Base-by-base conservation (phyloP, 805 yeast species). In the Teunomyces barrocoloradensis region DNA sequence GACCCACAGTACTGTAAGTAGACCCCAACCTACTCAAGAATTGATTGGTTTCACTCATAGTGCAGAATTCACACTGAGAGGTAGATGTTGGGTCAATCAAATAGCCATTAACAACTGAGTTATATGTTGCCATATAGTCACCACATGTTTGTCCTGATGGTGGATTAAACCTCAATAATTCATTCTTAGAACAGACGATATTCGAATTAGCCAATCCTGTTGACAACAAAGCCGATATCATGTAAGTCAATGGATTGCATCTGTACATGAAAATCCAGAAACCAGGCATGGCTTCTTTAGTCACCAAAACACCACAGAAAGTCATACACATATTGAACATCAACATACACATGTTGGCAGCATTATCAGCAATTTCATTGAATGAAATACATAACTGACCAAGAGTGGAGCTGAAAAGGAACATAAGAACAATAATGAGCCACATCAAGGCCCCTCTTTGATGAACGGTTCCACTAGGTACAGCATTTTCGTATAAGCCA, bases 31-130 rank as follows among this genome's bases (percentile, higher is more conserved):
- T 44, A 0, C 62, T 66, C 64, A 89, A 78, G 64, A 71, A 89
- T 3, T 68, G 73, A 63, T 87, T 81, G 18, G 92, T 86, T n/a
- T 61, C 55, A 10, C 67, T 54, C 55, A 79, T 70, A 23, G 81
- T 66, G 68, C 96, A 89, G 69, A 69, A 85, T 7, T 66, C 53
- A 69, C 96, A 89, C 11, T 58, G 48, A 1, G 67, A 57, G n/a
- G 87, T 79, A 6, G 82, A 73, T 39, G 53, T 49, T 3, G 64
- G 57, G 44, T 75, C 70, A 11, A 58, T 47, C 42, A 81, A 57
- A 51, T 78, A 75, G 3, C 65, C 66, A n/a, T 56, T 58, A 1
- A 54, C 56, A 6, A 29, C n/a, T 10, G n/a, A 25, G 9, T 58
- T 52, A 46, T 54, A 60, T n/a, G 49, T 20, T 11, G 42, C 45